Base-by-base conservation (phyloP, 2,329 filamentous ascomycete species). In the Xylariaceae sp. region DNA sequence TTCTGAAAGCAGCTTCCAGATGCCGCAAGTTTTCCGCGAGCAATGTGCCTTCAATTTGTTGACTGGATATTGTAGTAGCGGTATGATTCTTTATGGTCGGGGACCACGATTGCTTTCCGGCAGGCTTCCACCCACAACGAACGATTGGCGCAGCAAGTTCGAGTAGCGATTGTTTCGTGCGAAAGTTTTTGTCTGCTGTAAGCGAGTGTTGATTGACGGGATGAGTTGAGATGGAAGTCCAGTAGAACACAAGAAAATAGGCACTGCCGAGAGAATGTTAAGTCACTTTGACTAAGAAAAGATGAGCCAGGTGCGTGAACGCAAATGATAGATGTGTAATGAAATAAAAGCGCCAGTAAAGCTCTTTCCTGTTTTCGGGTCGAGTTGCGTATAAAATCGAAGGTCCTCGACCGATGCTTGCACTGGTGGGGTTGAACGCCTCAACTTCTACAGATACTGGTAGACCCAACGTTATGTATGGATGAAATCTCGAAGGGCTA, bases 401-500 rank as follows among this genome's bases (percentile, higher is more conserved):
- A 57, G 62, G 58, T 60, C 60, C 64, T 66, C 63, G 64, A 67
- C 65, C 56, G 64, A 68, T 67, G 58, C 61, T 63, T 67, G 60
- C 60, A 62, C 57, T 66, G 58, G 71, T 68, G 70, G 71, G 69
- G 67, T 68, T 62, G 64, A 64, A 67, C 65, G 67, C 64, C 65
- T 67, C 63, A 68, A 67, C 58, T 63, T 55, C 58, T 65, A 62
- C 64, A 66, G 63, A 64, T 63, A 67, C 62, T 61, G 70, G 66
- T 62, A 66, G 68, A 62, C 60, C 64, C 66, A 64, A 63, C 51
- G 59, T 71, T 68, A 68, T 69, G 68, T 71, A 71, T 69, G 61
- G 66, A 71, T 69, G 60, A 66, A 64, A 65, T 62, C 58, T 69
- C 57, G 64, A 39, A 64, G 64, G 65, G 66, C 61, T 68, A 67